These are phyloP conservation scores for Nakataea oryzae DNA, from an alignment of 2,329 filamentous ascomycete species.

Conservation along the genomic window DNA sequence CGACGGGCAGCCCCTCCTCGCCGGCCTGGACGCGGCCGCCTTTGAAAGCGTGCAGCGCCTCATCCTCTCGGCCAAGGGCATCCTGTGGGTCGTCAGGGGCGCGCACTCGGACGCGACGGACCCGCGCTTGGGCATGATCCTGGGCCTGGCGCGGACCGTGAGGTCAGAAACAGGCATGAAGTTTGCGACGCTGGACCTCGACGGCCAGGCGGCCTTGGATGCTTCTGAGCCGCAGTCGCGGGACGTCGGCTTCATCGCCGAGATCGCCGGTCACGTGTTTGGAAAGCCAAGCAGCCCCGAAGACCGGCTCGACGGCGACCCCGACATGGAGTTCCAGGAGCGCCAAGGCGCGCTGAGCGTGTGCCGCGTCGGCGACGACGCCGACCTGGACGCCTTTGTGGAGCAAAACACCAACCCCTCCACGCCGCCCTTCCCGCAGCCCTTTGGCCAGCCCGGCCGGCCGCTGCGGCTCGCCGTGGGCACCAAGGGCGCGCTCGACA, in stretches of 20 bases:
- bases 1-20: conserved; percentile 9
- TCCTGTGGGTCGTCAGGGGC: conserved; percentile 25
- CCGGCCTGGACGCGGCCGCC: conserved; percentile 5
- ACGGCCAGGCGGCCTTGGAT: conserved; percentile 7
- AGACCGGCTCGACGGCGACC: not conserved
- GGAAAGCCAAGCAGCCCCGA: not conserved
- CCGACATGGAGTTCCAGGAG: conserved; percentile 8
- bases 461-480: conserved; percentile 11
- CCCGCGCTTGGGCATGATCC: conserved; percentile 21
- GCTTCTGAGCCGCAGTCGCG: conserved; percentile 10
- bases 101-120: conserved; percentile 20
- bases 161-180: conserved; percentile 21
- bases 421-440: conserved; percentile 5
- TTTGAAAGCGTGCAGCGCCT: conserved; percentile 13
- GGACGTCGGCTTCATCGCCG: not conserved
- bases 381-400: conserved; percentile 5
- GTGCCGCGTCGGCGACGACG: conserved; percentile 2
- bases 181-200: conserved; percentile 21
- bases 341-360: conserved; percentile 3
- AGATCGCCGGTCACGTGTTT: conserved; percentile 4
- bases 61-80: conserved; percentile 13
- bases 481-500: conserved; percentile 14
- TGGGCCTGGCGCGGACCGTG: conserved; percentile 21
- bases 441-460: conserved; percentile 8
- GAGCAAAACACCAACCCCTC: conserved; percentile 6